Base-by-base conservation (phyloP, 2,329 filamentous ascomycete species). In the Zelopaecilomyces penicillatus region DNA sequence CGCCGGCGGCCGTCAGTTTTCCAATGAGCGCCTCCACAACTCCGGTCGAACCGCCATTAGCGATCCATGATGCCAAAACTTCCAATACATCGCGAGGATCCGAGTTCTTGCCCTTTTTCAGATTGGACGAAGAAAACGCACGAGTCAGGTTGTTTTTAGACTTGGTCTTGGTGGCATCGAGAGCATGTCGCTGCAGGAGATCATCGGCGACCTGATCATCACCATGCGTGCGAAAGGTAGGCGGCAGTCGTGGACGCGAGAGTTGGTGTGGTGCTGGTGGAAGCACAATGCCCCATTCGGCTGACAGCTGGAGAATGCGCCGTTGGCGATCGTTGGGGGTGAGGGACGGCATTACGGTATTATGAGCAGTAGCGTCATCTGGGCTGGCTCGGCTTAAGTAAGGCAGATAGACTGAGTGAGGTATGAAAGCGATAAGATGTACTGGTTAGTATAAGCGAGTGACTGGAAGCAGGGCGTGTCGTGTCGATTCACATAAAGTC, bases 121-220 rank as follows among this genome's bases (percentile, higher is more conserved):
- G 51, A 39, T 62, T 65, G 41, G 53, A 53, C 0, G 64, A 63
- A 2, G 64, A 66, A 39, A 67, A 66, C 7, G 65, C 62, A 30
- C 62, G 51, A 2, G 67, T 64, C 3, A 73, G 57, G 4, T 63
- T 58, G 44, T 62, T 64, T 48, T 69, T 71, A 44, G 62, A 61
- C 6, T 65, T 62, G 5, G 56, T 50, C 42, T 62, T 63, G 29
- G 64, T 57, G 6, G 59, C 49, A 33, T 67, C 65, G 7, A 56
- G 52, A 2, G 62, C 63, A 41, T 70, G 69, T 27, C 67, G 67
- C 51, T 73, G 71, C 43, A 80, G 63, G 30, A 79, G 63, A 31
- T 74, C 70, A 43, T 80, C 76, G n/a, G 75, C 76, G 4, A 65
- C 58, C 28, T 65, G 57, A 41, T 79, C 73, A 50, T 80, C 76